Percentiles rank a stretch among this genome's conserved stretches.
Evolutionary conservation across 1,284 basidiomycete genomes (phyloP).

Genomic region (Ustilago vetiveriae): DNA sequence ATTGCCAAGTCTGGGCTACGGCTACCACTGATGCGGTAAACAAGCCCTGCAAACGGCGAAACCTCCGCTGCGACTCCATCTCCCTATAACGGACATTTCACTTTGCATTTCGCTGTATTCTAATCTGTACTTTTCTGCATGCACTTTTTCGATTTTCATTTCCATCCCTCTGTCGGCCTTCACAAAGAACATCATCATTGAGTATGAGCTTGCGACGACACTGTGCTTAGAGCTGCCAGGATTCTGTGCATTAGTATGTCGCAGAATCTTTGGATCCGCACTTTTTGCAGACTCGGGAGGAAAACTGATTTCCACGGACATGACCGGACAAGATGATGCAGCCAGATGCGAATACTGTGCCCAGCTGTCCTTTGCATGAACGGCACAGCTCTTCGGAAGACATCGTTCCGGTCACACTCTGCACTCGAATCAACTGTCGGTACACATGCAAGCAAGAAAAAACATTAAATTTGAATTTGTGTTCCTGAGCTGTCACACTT

Average conservation of each 20-base stretch:
- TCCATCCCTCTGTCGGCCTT: too few relatives aligned
- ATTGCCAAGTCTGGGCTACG: slow-evolving; percentile 40
- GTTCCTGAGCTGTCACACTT: too few relatives aligned
- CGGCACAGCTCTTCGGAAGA: background rate
- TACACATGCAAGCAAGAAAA: too few relatives aligned
- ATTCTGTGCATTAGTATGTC: too few relatives aligned
- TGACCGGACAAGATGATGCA: background rate
- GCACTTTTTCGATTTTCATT: background rate
- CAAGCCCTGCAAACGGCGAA: too few relatives aligned
- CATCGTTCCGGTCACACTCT: background rate
- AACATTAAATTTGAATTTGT: too few relatives aligned
- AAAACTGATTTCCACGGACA: background rate
- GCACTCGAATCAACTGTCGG: too few relatives aligned
- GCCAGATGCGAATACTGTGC: background rate
- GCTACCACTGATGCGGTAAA: slow-evolving; percentile 14
- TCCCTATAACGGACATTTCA: background rate
- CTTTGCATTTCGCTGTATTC: slow-evolving; percentile 20
- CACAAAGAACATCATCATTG: background rate
- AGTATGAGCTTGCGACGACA: background rate
- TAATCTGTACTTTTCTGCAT: background rate
- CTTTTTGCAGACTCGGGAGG: background rate
- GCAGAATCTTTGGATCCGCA: too few relatives aligned
- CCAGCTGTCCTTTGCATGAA: background rate
- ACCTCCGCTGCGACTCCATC: too few relatives aligned
- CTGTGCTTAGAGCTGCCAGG: too few relatives aligned